Conservation (phyloP, 768 basidiomycete genomes). For the Cystobasidium tubakii region DNA sequence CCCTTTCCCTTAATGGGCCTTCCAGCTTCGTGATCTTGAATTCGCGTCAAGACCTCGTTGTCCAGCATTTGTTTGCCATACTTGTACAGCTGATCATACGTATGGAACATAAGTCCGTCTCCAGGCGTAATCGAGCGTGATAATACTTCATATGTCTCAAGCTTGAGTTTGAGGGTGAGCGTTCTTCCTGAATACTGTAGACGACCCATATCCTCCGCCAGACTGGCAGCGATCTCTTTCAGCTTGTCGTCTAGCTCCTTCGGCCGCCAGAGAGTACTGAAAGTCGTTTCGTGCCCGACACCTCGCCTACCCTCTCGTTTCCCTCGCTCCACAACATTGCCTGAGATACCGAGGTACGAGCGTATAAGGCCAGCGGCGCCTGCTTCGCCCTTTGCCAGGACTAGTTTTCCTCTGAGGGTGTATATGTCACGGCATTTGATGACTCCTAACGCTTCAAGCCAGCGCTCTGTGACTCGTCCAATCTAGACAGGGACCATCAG, state of each 20-base stretch:
- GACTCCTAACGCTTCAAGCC: conserved; percentile 62
- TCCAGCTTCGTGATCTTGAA: conserved; percentile 27
- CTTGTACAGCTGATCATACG: conserved; percentile 64
- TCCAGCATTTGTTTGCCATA: conserved; percentile 72
- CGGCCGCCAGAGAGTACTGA: conserved; percentile 63
- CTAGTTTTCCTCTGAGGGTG: conserved; percentile 64
- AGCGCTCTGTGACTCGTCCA: conserved; percentile 80
- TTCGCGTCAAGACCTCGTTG: conserved; percentile 53
- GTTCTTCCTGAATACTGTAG: conserved; percentile 80
- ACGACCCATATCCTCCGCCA: conserved; percentile 72
- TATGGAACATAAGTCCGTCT: conserved; percentile 69
- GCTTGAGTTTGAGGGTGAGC: conserved; percentile 85
- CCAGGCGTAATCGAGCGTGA: conserved; percentile 76
- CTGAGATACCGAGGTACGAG: conserved; percentile 78
- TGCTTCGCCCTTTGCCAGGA: conserved; percentile 81
- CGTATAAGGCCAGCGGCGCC: conserved; percentile 68
- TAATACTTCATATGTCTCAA: conserved; percentile 82
- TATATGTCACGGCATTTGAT: conserved; percentile 71
- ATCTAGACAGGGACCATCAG: conserved; percentile 49
- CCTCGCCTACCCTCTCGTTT: conserved; percentile 79
- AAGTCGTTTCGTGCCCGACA: conserved; percentile 79
- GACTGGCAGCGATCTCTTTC: conserved; percentile 70
- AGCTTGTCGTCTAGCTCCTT: conserved; percentile 70
- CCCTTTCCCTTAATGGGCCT: conserved; percentile 40
- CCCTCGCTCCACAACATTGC: conserved; percentile 70